Evolutionary conservation across 257 asterid species (phyloP), one percentile per base, ranked within the genome.

Genomic region (Orobanche coerulescens): DNA sequence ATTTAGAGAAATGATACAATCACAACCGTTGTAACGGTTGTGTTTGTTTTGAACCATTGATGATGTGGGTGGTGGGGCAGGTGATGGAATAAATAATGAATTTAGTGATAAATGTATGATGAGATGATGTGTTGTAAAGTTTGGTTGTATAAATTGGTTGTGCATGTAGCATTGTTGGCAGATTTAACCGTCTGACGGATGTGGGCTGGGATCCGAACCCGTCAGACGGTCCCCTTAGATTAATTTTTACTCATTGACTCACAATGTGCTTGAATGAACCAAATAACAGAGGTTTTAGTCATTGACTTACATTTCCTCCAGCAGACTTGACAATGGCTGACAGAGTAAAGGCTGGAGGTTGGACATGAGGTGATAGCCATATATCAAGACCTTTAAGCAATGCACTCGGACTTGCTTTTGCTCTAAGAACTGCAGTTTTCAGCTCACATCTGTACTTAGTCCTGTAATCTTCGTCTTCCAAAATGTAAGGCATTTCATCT

Each of bases 241-340:
- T n/a, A n/a, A n/a, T n/a, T n/a, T n/a, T n/a, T n/a, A n/a, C n/a
- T n/a, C n/a, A n/a, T n/a, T n/a, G n/a, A n/a, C n/a, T n/a, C n/a
- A n/a, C n/a, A n/a, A n/a, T n/a, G n/a, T n/a, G n/a, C n/a, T n/a
- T 46, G 6, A 46, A 5, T 16, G 24, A 2, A 43, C 5, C 4
- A 43, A n/a, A 4, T 39, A 51, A 39, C 5, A 12, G 9, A 46
- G 46, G 5, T 26, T 55, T n/a, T 48, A 6, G 24, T 7, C 9
- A 23, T 43, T 18, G 34, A 80, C 95, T 84, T 81, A 88, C 98
- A 73, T 84, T 85, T 71, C 88, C 95, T 20, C 96, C 96, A 6
- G 98, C 95, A 23, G 90, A 82, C 65, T 58, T 71, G 14, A 82
- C 81, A 65, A 88, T 81, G 67, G 82, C 79, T 22, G 87, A 78